Evolutionary conservation across 2,329 filamentous ascomycete genomes (phyloP).

Genomic region (Neoascochyta sp.): DNA sequence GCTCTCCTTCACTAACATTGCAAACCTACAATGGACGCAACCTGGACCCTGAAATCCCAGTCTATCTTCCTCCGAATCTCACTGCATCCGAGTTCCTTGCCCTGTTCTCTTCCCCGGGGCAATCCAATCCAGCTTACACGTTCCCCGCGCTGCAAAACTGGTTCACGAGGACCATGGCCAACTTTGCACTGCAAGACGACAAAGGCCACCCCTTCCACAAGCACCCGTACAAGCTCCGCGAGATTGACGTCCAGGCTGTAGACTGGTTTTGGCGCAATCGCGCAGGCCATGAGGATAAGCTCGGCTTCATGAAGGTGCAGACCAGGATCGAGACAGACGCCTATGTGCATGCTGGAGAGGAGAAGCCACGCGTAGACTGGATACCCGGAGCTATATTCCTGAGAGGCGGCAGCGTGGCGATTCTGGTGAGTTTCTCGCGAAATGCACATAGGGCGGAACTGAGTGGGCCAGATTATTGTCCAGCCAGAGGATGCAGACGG

Average conservation of each 20-base stretch:
- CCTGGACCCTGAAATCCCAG: slow-evolving; percentile 32
- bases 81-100: slow-evolving; percentile 29
- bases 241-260: slow-evolving; percentile 53
- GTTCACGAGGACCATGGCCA: slow-evolving; percentile 49
- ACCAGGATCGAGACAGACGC: slow-evolving; percentile 51
- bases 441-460: not conserved
- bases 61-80: slow-evolving; percentile 46
- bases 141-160: slow-evolving; percentile 56
- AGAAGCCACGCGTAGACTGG: slow-evolving; percentile 33
- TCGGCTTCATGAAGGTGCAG: slow-evolving; percentile 57
- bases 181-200: slow-evolving; percentile 46
- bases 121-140: slow-evolving; percentile 16
- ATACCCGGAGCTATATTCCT: slow-evolving; percentile 57
- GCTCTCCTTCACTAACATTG: no score
- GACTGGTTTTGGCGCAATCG: slow-evolving; percentile 49
- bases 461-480: slow-evolving; percentile 50
- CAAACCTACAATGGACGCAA: slow-evolving; percentile 8
- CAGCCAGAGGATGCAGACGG: slow-evolving; percentile 48
- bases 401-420: slow-evolving; percentile 56
- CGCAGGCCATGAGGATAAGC: slow-evolving; percentile 20
- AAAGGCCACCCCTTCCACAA: slow-evolving; percentile 50
- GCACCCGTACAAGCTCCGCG: slow-evolving; percentile 50
- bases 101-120: slow-evolving; percentile 3
- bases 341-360: slow-evolving; percentile 24
- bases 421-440: slow-evolving; percentile 45